Evolutionary conservation across 805 yeast species (phyloP).

Genomic region (Schizosaccharomyces cryophilus): DNA sequence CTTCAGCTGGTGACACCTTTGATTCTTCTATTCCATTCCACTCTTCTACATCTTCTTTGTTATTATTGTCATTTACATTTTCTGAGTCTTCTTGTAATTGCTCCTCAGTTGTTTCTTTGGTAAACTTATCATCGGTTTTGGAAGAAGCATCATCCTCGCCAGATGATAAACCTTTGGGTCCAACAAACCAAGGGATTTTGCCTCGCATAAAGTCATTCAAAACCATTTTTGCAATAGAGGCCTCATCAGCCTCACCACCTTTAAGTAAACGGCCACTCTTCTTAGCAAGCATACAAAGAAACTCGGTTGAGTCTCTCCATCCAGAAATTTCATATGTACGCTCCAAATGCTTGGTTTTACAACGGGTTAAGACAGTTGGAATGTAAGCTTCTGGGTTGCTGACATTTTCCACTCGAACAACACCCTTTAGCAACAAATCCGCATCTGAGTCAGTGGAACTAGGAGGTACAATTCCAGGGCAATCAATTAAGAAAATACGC

Average conservation of each 20-base stretch:
- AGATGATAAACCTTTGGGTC: background rate
- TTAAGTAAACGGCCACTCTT: conserved; percentile 78
- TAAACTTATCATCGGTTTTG: background rate
- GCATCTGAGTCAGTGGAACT: conserved; percentile 69
- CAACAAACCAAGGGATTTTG: conserved; percentile 86
- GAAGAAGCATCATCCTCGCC: background rate
- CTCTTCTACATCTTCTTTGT: background rate
- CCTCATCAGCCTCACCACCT: conserved; percentile 96
- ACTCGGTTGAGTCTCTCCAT: conserved; percentile 54
- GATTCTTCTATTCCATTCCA: background rate
- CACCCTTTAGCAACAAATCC: conserved; percentile 85
- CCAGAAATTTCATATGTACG: conserved; percentile 88
- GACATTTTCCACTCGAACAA: conserved; percentile 95
- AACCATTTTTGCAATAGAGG: conserved; percentile 72
- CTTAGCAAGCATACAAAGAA: conserved; percentile 72
- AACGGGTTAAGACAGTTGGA: conserved; percentile 60
- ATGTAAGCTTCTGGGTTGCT: conserved; percentile 86
- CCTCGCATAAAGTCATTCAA: conserved; percentile 92
- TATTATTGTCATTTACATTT: background rate
- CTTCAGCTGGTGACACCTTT: background rate
- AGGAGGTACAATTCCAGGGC: conserved; percentile 98
- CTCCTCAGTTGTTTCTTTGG: background rate
- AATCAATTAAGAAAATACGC: conserved; percentile 79
- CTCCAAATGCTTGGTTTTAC: conserved; percentile 74
- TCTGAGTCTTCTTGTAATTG: background rate